These are phyloP conservation scores for Eleusine indica DNA, from an alignment of 176 grass and related monocot species.

Conservation along the genomic window DNA sequence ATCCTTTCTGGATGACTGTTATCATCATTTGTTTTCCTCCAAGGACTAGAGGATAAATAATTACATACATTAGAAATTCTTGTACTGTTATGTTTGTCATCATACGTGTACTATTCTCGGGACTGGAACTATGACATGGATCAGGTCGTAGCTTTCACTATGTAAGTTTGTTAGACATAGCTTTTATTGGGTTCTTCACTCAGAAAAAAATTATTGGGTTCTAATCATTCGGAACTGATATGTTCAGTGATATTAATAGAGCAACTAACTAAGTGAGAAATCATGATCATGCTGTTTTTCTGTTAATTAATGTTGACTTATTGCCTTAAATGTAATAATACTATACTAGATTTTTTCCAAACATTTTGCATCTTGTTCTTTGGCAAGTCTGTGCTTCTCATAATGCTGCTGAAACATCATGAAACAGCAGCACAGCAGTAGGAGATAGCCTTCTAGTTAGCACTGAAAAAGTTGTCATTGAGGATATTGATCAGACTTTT, in stretches of 20 bases:
- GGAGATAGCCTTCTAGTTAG: not conserved
- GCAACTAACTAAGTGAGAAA: not conserved
- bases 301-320: not conserved
- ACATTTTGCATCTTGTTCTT: not conserved
- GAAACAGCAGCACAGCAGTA: not conserved
- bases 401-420: constrained; percentile 15
- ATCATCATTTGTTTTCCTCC: not conserved
- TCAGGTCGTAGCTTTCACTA: not conserved
- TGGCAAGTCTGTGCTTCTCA: not conserved
- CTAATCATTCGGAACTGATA: not conserved
- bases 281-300: not conserved
- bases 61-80: not conserved
- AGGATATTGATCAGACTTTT: not conserved
- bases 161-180: not conserved
- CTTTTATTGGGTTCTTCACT: not conserved
- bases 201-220: too few species aligned
- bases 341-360: not conserved
- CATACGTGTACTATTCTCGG: not conserved
- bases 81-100: not conserved
- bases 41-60: not conserved
- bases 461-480: constrained; percentile 8
- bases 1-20: not conserved
- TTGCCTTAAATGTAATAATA: not conserved
- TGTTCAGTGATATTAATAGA: not conserved
- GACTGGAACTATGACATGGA: not conserved